Evolutionary conservation across 1,284 basidiomycete genomes (phyloP).

Genomic region (Fomes fomentarius): DNA sequence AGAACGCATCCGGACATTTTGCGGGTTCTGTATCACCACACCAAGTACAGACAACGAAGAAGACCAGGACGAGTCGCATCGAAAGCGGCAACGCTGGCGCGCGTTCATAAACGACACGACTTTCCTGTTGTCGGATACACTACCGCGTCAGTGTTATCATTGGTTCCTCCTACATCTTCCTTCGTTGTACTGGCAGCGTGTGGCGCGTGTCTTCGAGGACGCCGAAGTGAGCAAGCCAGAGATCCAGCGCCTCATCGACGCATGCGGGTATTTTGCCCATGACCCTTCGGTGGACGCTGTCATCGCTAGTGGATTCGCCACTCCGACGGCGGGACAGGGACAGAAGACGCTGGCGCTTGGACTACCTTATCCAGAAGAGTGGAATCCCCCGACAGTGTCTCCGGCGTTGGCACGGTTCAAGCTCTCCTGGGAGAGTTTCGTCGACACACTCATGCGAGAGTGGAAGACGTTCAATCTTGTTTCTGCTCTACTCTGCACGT

Average conservation of each 20-base stretch:
- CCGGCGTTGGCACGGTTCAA: constrained; percentile 68
- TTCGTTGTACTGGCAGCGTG: constrained; percentile 73
- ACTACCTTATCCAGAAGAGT: constrained; percentile 66
- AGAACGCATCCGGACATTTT: constrained; percentile 22
- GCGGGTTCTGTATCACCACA: constrained; percentile 10
- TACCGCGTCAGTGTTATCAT: constrained; percentile 66
- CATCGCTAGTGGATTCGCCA: constrained; percentile 18
- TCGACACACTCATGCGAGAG: constrained; percentile 69
- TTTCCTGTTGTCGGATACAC: constrained; percentile 48
- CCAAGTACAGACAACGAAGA: constrained; percentile 1
- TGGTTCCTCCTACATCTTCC: constrained; percentile 70
- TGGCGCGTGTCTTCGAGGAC: constrained; percentile 71
- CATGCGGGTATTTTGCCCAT: constrained; percentile 31
- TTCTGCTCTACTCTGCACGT: constrained; percentile 73
- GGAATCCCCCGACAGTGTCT: constrained; percentile 59
- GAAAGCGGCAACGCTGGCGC: constrained; percentile 13
- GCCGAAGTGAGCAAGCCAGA: constrained; percentile 76
- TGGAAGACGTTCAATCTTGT: constrained; percentile 82
- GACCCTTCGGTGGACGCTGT: constrained; percentile 20
- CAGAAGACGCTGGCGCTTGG: constrained; percentile 14
- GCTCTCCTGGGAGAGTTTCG: constrained; percentile 71
- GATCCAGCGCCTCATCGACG: constrained; percentile 67
- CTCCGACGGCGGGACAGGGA: constrained; percentile 9
- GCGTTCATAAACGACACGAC: constrained; percentile 17
- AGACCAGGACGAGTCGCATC: background rate